Conservation (phyloP, 257 asterid species). For the Phtheirospermum japonicum region DNA sequence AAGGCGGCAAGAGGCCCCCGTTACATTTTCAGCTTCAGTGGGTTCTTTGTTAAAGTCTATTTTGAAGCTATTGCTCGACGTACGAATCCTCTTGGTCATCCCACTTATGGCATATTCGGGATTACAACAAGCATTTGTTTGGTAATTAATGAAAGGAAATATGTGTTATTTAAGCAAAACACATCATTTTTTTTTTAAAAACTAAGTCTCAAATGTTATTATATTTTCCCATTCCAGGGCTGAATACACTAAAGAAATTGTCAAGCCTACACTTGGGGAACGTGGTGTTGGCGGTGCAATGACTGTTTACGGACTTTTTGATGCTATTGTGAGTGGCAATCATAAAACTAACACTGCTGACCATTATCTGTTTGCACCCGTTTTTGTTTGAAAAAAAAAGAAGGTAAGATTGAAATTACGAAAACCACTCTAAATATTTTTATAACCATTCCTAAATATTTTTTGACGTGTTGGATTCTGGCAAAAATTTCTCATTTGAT, state of each 20-base stretch:
- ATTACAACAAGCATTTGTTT: slow-evolving; percentile 90
- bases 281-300: slow-evolving; percentile 94
- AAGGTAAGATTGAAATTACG: too few species aligned
- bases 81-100: slow-evolving; percentile 70
- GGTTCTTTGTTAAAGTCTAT: slow-evolving; percentile 55
- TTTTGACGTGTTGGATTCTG: too few species aligned
- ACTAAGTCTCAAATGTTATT: neutral
- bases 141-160: slow-evolving; percentile 57
- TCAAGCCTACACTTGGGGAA: slow-evolving; percentile 83
- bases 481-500: too few species aligned
- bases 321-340: slow-evolving; percentile 71
- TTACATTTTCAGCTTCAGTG: slow-evolving; percentile 50
- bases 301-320: slow-evolving; percentile 89
- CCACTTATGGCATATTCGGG: slow-evolving; percentile 94
- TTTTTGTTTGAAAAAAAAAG: neutral
- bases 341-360: slow-evolving; percentile 8
- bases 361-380: neutral
- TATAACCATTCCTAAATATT: too few species aligned
- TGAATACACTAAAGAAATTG: slow-evolving; percentile 84
- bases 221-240: slow-evolving; percentile 54
- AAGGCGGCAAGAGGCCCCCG: slow-evolving; percentile 38
- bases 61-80: slow-evolving; percentile 55
- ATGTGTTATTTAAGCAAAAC: slow-evolving; percentile 10
- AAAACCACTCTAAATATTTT: too few species aligned
- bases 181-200: neutral